Percentiles rank a stretch among this genome's conserved stretches.
Evolutionary conservation across 805 yeast genomes (phyloP).

Genomic region (Yarrowia divulgata): DNA sequence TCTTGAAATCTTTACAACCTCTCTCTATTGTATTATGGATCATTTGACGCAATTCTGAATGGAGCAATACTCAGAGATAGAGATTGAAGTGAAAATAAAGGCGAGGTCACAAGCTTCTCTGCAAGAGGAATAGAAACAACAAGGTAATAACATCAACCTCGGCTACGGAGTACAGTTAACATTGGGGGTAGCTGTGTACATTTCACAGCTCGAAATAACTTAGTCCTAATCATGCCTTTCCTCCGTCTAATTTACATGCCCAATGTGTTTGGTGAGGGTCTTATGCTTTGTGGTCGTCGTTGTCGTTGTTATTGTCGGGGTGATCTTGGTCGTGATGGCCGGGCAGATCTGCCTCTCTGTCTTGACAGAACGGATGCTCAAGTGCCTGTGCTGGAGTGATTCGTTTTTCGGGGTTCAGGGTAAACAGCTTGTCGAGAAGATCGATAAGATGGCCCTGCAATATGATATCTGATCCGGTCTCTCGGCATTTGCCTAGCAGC

Average conservation of each 20-base stretch:
- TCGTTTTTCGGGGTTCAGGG: conserved; percentile 67
- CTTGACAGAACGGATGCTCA: conserved; percentile 60
- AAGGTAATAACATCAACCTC: background rate
- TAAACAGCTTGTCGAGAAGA: conserved; percentile 48
- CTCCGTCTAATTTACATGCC: conserved; percentile 24
- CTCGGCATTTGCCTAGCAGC: conserved; percentile 40
- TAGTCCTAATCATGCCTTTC: conserved; percentile 2
- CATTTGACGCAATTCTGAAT: no score
- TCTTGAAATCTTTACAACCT: no score
- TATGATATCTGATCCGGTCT: conserved; percentile 22
- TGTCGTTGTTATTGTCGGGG: background rate
- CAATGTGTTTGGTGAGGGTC: background rate
- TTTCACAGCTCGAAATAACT: conserved; percentile 14
- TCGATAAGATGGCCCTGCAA: conserved; percentile 46
- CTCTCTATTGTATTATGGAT: no score
- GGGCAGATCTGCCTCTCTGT: background rate
- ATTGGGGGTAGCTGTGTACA: conserved; percentile 10
- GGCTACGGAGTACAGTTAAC: background rate
- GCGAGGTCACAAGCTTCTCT: no score
- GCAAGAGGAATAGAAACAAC: no score
- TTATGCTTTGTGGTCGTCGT: background rate
- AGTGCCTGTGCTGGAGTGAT: conserved; percentile 72
- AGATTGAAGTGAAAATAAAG: no score
- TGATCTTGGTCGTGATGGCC: background rate
- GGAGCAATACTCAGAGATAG: no score